Evolutionary conservation across 2,329 filamentous ascomycete genomes (phyloP).

Genomic region (Neofusicoccum sp.): DNA sequence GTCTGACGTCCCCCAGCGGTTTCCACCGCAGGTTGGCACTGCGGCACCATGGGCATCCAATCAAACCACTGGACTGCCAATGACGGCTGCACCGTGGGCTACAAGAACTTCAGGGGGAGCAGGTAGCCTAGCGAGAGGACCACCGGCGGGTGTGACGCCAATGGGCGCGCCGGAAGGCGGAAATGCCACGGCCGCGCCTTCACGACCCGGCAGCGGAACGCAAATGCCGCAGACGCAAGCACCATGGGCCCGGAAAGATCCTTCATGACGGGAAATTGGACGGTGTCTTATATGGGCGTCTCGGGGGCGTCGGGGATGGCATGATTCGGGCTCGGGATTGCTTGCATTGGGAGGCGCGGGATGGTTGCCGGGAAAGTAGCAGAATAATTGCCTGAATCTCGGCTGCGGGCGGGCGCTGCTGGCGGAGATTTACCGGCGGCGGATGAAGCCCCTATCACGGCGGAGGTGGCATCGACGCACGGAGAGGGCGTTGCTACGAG

Average conservation of each 20-base stretch:
- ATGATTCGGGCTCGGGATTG: constrained; percentile 13
- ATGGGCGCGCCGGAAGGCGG: constrained; percentile 2
- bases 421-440: constrained; percentile 13
- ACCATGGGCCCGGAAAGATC: constrained; percentile 22
- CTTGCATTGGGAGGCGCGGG: constrained; percentile 3
- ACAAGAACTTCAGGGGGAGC: constrained; percentile 5
- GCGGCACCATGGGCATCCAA: constrained; percentile 20
- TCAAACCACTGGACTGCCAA: not conserved
- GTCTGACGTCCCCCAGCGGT: constrained; percentile 28
- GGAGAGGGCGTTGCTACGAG: not conserved
- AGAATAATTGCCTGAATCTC: constrained; percentile 16
- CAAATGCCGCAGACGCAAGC: constrained; percentile 20
- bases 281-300: not conserved
- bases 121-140: not conserved
- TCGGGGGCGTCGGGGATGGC: constrained; percentile 10
- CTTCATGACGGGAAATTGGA: constrained; percentile 15
- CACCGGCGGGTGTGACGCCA: constrained; percentile 13
- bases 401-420: not conserved
- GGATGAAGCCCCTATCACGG: constrained; percentile 14
- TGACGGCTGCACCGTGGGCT: constrained; percentile 33
- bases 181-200: not conserved
- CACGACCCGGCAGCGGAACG: not conserved
- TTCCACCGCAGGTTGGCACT: constrained; percentile 29
- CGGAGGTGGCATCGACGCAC: constrained; percentile 11
- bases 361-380: constrained; percentile 9